Evolutionary conservation across 2,329 filamentous ascomycete species (phyloP), one percentile per base, ranked within the genome.

Genomic region (Huntiella moniliformis): DNA sequence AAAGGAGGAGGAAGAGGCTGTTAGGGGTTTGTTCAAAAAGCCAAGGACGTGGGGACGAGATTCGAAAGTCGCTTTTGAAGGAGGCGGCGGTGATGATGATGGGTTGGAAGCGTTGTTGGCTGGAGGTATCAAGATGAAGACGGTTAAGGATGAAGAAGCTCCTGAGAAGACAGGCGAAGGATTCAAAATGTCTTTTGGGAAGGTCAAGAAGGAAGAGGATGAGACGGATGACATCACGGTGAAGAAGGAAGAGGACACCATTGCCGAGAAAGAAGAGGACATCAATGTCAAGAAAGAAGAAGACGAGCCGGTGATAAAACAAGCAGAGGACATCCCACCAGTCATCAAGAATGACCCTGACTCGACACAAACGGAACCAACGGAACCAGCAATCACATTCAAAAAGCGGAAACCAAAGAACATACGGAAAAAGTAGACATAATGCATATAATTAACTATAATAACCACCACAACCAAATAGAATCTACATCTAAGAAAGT

Each of bases 361-460:
- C 16, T 4, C 31, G 6, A 15, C 40, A 8, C 17, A 44, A 5
- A 37, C 34, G 15, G 33, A 10, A 35, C 34, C 18, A 13, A 51
- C 12, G 50, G 8, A 66, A 71, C 2, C 46, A 2, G 38, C 42
- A 15, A 28, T 48, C 64, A 65, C 85, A 3, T 91, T 88, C 61
- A 88, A 87, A 63, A 87, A 86, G 63, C 67, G 82, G 45, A 88
- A 85, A 56, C 67, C 74, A 11, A 80, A 77, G 64, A 72, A 68
- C 43, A 66, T 77, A 33, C 69, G 75, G 15, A 70, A 77, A 53
- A 77, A 71, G 57, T 77, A 45, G 34, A 36, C 13, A 38, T n/a
- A 38, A 15, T 22, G 12, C 5, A 31, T 32, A 32, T 32, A 15
- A 15, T 44, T 11, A 44, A 35, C 7, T 34, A 11, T 17, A 35